A percentile compares a stretch with the other conserved stretches of the same genome.
Conservation (phyloP, 106 monocot species). For the Platanthera guangdongensis region DNA sequence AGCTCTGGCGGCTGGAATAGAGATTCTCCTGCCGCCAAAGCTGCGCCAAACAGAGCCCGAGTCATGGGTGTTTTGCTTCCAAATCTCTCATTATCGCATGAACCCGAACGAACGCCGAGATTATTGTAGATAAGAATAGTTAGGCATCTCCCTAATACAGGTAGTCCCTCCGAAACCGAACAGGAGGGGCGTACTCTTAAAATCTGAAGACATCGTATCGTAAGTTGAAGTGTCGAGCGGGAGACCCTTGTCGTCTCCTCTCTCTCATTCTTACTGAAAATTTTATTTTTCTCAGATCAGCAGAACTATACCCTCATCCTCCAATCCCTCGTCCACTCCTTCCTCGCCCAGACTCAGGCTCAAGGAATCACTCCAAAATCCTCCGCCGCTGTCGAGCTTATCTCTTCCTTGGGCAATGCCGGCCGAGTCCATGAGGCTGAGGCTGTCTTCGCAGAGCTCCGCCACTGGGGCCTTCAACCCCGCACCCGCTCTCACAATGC, state of each 20-base stretch:
- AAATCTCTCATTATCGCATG: no score
- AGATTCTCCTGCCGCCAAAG: no score
- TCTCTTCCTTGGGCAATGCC: constrained; percentile 35
- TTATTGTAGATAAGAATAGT: no score
- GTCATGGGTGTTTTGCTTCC: no score
- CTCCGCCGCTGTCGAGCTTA: constrained; percentile 36
- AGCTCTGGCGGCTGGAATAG: no score
- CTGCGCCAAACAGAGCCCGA: no score
- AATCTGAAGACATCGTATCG: no score
- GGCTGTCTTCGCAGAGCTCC: constrained; percentile 69
- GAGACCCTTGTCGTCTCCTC: neutral
- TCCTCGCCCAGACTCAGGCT: constrained; percentile 56
- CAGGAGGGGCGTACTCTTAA: no score
- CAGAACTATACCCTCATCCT: constrained; percentile 68
- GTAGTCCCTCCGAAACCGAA: no score
- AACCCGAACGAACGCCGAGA: no score
- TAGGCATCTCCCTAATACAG: no score
- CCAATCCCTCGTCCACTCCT: constrained; percentile 38
- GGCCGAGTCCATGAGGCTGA: constrained; percentile 68
- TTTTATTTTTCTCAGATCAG: constrained; percentile 19
- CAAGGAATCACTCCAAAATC: constrained; percentile 71
- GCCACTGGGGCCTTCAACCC: constrained; percentile 38
- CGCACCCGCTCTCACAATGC: constrained; percentile 80
- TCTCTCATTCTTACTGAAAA: neutral
- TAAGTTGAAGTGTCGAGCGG: neutral